Percentiles rank a stretch among this genome's conserved stretches.
phyloP scores from a whole-genome alignment of 208 protist species.

The Wallacemonas sp. region DNA sequence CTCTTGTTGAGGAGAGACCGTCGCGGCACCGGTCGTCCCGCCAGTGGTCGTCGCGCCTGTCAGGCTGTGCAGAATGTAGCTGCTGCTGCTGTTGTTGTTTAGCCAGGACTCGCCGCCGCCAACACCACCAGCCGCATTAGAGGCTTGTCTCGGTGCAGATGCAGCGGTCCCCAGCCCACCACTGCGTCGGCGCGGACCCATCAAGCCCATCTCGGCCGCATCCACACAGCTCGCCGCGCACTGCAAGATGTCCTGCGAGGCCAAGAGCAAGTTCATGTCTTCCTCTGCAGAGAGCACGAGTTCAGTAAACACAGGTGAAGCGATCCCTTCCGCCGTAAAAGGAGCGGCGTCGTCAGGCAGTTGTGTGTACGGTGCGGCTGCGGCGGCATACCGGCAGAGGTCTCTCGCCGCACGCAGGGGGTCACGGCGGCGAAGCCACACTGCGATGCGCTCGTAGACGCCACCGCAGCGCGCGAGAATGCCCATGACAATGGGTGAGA shows the following conservation, averaged over 20 bases:
- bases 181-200: conserved; percentile 15
- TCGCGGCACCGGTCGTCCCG: background rate
- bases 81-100: conserved; percentile 17
- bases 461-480: conserved; percentile 13
- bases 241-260: conserved; percentile 25
- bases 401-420: conserved; percentile 11
- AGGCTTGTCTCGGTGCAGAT: background rate
- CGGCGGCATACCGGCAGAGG: conserved; percentile 13
- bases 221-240: conserved; percentile 21
- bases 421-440: conserved; percentile 3
- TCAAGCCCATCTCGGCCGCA: conserved; percentile 19
- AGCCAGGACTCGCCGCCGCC: conserved; percentile 11
- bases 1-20: background rate
- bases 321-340: too few species aligned
- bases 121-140: background rate
- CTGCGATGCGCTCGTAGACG: conserved; percentile 4
- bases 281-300: too few species aligned
- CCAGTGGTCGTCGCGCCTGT: background rate
- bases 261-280: background rate
- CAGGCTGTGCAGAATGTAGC: background rate
- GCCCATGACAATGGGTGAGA: conserved; percentile 7
- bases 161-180: conserved; percentile 7
- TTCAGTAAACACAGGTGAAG: too few species aligned
- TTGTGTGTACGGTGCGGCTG: conserved; percentile 2
- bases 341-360: background rate